Evolutionary conservation across 352 stramenopile genomes (phyloP).

Genomic region (Pythium pyrilobum): DNA sequence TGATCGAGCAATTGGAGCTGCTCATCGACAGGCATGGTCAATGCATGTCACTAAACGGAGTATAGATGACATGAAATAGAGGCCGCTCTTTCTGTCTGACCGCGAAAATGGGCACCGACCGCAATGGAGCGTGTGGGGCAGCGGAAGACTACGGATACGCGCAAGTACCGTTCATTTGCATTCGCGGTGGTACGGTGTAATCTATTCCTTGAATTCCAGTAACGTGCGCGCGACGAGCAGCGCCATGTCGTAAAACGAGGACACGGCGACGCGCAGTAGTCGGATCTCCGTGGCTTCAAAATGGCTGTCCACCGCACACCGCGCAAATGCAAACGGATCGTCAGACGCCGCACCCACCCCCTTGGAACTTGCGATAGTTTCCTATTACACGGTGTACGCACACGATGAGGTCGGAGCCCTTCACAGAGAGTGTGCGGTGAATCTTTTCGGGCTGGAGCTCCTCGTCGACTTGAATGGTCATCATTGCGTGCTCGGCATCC

Average conservation of each 20-base stretch:
- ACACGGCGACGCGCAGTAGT: slow-evolving; percentile 75
- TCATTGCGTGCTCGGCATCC: slow-evolving; percentile 62
- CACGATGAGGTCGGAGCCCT: slow-evolving; percentile 60
- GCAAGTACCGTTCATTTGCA: too few relatives aligned
- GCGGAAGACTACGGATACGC: too few relatives aligned
- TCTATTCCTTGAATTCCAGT: slow-evolving; percentile 84
- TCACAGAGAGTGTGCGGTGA: slow-evolving; percentile 55
- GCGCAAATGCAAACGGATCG: neutral
- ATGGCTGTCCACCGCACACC: slow-evolving; percentile 30
- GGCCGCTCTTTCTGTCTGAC: neutral
- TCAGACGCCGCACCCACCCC: neutral
- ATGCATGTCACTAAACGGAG: neutral
- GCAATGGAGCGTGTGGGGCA: neutral
- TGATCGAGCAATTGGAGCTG: neutral
- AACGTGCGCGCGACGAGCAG: slow-evolving; percentile 66
- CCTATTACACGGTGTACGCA: slow-evolving; percentile 28
- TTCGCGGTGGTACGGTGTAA: too few relatives aligned
- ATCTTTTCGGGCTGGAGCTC: slow-evolving; percentile 87
- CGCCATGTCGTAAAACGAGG: slow-evolving; percentile 86
- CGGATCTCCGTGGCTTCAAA: slow-evolving; percentile 82
- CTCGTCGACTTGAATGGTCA: slow-evolving; percentile 83
- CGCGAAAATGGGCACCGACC: neutral
- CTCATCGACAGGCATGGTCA: neutral
- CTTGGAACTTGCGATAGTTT: neutral
- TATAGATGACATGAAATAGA: neutral